phyloP scores from a whole-genome alignment of 139 green algal genomes.

The Mesostigma viride region DNA sequence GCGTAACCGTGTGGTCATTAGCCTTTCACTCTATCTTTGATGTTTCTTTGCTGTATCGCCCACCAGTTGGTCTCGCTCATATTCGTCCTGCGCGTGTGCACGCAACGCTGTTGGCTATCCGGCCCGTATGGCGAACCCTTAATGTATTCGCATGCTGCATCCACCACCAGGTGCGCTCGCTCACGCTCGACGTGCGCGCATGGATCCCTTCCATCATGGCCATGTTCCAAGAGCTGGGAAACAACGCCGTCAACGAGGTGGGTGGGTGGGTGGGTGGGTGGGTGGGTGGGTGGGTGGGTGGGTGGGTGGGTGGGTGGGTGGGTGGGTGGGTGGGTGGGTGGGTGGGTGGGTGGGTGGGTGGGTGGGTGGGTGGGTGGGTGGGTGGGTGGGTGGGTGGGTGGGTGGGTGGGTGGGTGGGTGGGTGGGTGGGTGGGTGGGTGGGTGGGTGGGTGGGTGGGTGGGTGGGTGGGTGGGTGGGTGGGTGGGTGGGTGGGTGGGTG shows the following conservation, averaged over 20 bases:
- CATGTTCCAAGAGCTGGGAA: constrained; percentile 23
- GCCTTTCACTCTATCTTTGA: constrained; percentile 13
- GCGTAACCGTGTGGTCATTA: not conserved
- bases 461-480: too few species aligned
- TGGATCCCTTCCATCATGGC: constrained; percentile 31
- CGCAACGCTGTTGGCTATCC: not conserved
- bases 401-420: too few species aligned
- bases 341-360: too few species aligned
- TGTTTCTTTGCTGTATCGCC: not conserved
- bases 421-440: too few species aligned
- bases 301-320: too few species aligned
- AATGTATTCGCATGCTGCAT: not conserved
- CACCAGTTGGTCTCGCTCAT: not conserved
- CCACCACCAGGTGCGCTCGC: constrained; percentile 18
- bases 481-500: too few species aligned
- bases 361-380: too few species aligned
- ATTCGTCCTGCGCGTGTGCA: not conserved
- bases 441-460: too few species aligned
- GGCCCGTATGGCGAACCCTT: not conserved
- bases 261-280: too few species aligned
- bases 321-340: too few species aligned
- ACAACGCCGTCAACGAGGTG: constrained; percentile 33
- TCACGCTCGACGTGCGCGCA: constrained; percentile 32
- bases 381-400: too few species aligned
- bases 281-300: too few species aligned